Conservation (phyloP, 768 basidiomycete genomes). For the Megacollybia marginata region DNA sequence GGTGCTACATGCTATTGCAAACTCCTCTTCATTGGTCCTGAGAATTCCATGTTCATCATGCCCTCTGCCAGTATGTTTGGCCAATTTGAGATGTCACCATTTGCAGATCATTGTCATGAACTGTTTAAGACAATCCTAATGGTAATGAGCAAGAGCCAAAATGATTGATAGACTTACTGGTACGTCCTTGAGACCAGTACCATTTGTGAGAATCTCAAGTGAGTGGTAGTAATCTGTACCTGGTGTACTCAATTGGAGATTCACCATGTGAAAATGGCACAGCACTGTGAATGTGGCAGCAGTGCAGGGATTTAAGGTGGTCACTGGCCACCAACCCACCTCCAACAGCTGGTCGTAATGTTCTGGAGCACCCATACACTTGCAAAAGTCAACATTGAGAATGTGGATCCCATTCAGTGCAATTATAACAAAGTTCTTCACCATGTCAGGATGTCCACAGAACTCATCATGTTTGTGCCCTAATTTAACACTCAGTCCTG, state of each 20-base stretch:
- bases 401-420: too few relatives aligned
- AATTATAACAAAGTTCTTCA: too few relatives aligned
- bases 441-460: too few relatives aligned
- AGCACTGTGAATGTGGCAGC: conserved; percentile 6
- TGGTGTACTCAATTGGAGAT: conserved; percentile 5
- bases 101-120: conserved; percentile 5
- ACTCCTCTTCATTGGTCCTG: too few relatives aligned
- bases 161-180: not conserved
- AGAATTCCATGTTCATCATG: conserved; percentile 10
- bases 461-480: too few relatives aligned
- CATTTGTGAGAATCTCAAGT: conserved; percentile 4
- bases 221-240: conserved; percentile 6
- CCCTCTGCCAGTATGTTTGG: conserved; percentile 5
- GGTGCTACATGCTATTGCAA: too few relatives aligned
- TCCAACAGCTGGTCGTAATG: too few relatives aligned
- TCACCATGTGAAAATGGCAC: conserved; percentile 6
- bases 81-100: conserved; percentile 10
- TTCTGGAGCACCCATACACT: too few relatives aligned
- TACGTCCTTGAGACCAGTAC: conserved; percentile 1
- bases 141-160: not conserved
- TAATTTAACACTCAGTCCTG: too few relatives aligned
- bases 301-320: too few relatives aligned
- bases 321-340: too few relatives aligned
- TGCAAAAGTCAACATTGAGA: too few relatives aligned
- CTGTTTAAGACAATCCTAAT: conserved; percentile 4